Evolutionary conservation across 331 rosid genomes (phyloP).

Genomic region (Acacia pycnantha): DNA sequence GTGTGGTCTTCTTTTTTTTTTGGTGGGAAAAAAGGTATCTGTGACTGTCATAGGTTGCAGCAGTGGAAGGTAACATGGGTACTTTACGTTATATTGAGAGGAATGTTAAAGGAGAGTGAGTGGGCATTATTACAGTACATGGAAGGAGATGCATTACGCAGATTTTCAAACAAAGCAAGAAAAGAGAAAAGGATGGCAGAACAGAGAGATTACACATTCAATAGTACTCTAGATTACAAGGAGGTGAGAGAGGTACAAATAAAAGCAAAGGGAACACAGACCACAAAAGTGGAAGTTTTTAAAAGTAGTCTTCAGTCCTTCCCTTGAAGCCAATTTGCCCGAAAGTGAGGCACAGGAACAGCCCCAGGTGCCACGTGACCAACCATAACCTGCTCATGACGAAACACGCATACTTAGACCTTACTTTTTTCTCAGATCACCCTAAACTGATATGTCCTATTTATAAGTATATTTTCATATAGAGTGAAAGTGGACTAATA

Average conservation of each 20-base stretch:
- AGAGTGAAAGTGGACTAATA: no score
- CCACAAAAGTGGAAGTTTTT: conserved; percentile 11
- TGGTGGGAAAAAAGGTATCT: neutral
- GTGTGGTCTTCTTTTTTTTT: neutral
- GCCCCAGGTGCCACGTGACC: conserved; percentile 81
- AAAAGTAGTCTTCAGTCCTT: conserved; percentile 84
- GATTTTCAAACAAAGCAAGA: neutral
- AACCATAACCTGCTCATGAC: conserved; percentile 70
- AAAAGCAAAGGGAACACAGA: neutral
- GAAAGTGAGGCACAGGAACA: conserved; percentile 75
- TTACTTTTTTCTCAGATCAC: neutral
- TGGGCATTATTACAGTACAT: conserved; percentile 26
- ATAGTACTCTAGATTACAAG: conserved; percentile 6
- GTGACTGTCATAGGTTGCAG: neutral
- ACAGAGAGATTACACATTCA: conserved; percentile 18
- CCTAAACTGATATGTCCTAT: no score
- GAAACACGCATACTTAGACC: neutral
- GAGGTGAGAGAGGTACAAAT: neutral
- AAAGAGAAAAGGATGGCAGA: conserved; percentile 24
- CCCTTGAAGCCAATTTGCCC: conserved; percentile 98
- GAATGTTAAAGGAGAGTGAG: neutral
- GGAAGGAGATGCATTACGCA: conserved; percentile 17
- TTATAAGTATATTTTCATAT: no score
- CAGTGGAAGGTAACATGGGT: neutral
- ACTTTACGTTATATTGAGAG: neutral